phyloP scores from a whole-genome alignment of 2,329 filamentous ascomycete species.

The Pseudofabraea citricarpa region DNA sequence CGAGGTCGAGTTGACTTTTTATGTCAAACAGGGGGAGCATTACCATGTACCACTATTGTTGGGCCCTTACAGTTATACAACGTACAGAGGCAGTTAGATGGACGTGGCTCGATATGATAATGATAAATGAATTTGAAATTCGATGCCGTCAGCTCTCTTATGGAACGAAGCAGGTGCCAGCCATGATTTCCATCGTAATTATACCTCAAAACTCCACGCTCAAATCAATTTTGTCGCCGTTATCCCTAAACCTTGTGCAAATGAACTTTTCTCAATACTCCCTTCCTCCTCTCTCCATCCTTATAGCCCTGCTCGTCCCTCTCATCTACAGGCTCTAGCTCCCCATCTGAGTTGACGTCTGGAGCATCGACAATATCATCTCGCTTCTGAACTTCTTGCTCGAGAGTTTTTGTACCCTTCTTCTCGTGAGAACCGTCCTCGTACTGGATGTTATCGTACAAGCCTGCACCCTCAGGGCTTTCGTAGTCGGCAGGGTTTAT shows the following conservation, averaged over 20 bases:
- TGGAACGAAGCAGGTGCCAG: too few species aligned
- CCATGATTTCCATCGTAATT: too few species aligned
- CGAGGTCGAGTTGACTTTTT: constrained; percentile 50
- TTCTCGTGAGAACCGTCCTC: constrained; percentile 15
- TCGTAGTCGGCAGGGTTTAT: constrained; percentile 3
- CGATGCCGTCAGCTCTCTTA: too few species aligned
- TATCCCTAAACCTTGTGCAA: constrained; percentile 7
- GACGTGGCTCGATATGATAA: not conserved
- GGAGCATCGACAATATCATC: not conserved
- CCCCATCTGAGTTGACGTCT: not conserved
- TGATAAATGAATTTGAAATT: not conserved
- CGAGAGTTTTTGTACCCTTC: constrained; percentile 2
- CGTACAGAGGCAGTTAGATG: constrained; percentile 67
- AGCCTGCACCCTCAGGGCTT: not conserved
- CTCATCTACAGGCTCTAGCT: not conserved
- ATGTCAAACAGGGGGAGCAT: constrained; percentile 51
- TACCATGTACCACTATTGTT: constrained; percentile 78
- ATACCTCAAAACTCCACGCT: constrained; percentile 11
- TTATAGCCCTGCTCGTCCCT: constrained; percentile 4
- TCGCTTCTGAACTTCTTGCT: constrained; percentile 5
- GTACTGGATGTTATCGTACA: constrained; percentile 20
- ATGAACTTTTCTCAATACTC: constrained; percentile 13
- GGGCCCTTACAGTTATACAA: constrained; percentile 76
- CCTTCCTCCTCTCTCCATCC: constrained; percentile 14
- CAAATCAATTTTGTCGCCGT: not conserved